Evolutionary conservation across 2,329 filamentous ascomycete species (phyloP).

Genomic region (Apiospora pterosperma): DNA sequence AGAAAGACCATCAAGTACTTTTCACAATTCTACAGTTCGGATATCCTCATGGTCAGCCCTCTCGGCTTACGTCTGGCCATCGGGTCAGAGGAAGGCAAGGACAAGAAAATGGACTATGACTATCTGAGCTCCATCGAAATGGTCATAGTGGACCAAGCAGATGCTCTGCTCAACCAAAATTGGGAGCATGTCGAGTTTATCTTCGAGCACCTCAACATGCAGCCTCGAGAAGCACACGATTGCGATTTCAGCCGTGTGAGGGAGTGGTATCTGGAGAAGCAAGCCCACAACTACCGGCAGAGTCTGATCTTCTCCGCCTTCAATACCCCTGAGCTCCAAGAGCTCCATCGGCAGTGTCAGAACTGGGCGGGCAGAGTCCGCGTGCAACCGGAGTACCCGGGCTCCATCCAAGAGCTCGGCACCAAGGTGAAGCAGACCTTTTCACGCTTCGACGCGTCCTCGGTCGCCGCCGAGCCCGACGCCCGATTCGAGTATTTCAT

Average conservation of each 20-base stretch:
- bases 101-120: constrained; percentile 73
- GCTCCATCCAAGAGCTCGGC: constrained; percentile 70
- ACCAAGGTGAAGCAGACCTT: constrained; percentile 82
- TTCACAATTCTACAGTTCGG: constrained; percentile 91
- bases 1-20: constrained; percentile 95
- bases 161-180: constrained; percentile 95
- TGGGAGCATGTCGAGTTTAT: constrained; percentile 96
- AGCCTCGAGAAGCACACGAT: constrained; percentile 84
- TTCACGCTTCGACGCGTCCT: constrained; percentile 73
- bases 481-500: constrained; percentile 89
- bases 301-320: constrained; percentile 80
- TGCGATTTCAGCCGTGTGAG: constrained; percentile 92
- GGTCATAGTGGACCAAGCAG: constrained; percentile 84
- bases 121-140: constrained; percentile 94
- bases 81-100: constrained; percentile 67
- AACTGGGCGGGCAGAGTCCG: constrained; percentile 81
- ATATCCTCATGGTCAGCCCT: constrained; percentile 89
- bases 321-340: constrained; percentile 83
- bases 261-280: constrained; percentile 88
- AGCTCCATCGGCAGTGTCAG: constrained; percentile 69
- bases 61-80: constrained; percentile 88
- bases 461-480: constrained; percentile 75
- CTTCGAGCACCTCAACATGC: constrained; percentile 85
- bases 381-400: constrained; percentile 64
- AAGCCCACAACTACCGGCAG: constrained; percentile 78